Percentiles rank a stretch among this genome's conserved stretches.
Conservation (phyloP, 202 grass and related monocot genomes). For the Carex arenaria region DNA sequence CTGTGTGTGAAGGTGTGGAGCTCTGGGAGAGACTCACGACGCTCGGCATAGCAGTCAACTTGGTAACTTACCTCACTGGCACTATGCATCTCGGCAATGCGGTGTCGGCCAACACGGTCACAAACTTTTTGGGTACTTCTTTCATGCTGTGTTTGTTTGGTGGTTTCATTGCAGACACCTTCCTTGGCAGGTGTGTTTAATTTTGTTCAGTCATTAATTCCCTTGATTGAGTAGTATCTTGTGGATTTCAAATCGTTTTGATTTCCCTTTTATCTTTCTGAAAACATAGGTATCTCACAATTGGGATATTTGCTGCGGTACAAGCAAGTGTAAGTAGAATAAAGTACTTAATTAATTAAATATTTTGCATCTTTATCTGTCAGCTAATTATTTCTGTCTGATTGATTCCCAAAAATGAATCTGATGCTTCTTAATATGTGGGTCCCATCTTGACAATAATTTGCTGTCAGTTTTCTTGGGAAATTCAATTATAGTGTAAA, state of each 20-base stretch:
- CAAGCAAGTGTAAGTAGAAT: conserved; percentile 43
- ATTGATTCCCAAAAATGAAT: background rate
- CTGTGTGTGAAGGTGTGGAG: conserved; percentile 41
- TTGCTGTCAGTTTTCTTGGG: background rate
- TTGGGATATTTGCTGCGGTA: conserved; percentile 62
- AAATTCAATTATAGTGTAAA: background rate
- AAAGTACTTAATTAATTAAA: background rate
- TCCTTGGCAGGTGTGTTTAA: conserved; percentile 50
- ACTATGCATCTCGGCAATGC: conserved; percentile 80
- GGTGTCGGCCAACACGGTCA: conserved; percentile 55
- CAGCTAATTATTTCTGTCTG: background rate
- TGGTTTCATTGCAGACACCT: conserved; percentile 72
- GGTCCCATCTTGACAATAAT: background rate
- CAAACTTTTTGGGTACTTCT: conserved; percentile 80
- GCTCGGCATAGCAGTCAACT: conserved; percentile 74
- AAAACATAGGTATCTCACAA: conserved; percentile 52
- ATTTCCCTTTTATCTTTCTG: background rate
- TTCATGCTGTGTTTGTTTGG: conserved; percentile 76
- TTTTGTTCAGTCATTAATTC: background rate
- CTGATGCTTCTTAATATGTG: background rate
- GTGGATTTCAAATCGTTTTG: background rate
- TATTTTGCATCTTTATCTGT: background rate
- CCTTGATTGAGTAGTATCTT: background rate
- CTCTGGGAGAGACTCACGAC: conserved; percentile 68
- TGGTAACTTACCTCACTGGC: conserved; percentile 63